Conservation (phyloP, 2,329 filamentous ascomycete species). For the Penicillium oxalicum region DNA sequence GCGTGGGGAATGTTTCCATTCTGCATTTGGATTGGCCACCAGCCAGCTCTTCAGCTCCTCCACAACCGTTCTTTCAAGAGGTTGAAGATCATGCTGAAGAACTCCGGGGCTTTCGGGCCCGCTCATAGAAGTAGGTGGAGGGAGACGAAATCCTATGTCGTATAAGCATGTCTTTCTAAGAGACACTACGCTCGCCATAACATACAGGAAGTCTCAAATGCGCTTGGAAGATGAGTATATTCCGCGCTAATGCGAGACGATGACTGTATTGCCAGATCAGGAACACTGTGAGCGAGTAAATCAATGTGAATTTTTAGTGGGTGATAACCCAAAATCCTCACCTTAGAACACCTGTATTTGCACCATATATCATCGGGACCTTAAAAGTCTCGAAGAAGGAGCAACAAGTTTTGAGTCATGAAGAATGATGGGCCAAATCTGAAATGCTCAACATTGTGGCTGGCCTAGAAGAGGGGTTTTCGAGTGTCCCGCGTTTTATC, state of each 20-base stretch:
- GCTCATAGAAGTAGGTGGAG: background rate
- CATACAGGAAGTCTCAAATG: too few species aligned
- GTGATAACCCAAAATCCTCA: background rate
- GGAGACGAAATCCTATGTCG: too few species aligned
- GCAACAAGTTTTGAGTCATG: background rate
- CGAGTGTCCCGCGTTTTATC: conserved; percentile 33
- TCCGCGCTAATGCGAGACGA: too few species aligned
- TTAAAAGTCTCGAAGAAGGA: background rate
- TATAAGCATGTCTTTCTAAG: too few species aligned
- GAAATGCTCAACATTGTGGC: too few species aligned
- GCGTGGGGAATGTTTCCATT: background rate
- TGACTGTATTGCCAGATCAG: too few species aligned
- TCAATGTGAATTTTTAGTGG: background rate
- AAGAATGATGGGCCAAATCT: background rate
- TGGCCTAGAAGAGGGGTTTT: too few species aligned
- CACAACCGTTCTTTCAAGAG: background rate
- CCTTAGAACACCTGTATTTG: background rate
- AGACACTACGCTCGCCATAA: too few species aligned
- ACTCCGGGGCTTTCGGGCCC: background rate
- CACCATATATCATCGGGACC: background rate
- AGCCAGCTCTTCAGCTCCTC: background rate
- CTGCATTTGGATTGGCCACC: background rate
- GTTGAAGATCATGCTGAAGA: background rate
- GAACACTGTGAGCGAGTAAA: background rate
- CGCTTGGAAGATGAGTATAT: background rate